A percentile compares a stretch with the other conserved stretches of the same genome.
Conservation (phyloP, 768 basidiomycete species). For the Leccinum aurantiacum region DNA sequence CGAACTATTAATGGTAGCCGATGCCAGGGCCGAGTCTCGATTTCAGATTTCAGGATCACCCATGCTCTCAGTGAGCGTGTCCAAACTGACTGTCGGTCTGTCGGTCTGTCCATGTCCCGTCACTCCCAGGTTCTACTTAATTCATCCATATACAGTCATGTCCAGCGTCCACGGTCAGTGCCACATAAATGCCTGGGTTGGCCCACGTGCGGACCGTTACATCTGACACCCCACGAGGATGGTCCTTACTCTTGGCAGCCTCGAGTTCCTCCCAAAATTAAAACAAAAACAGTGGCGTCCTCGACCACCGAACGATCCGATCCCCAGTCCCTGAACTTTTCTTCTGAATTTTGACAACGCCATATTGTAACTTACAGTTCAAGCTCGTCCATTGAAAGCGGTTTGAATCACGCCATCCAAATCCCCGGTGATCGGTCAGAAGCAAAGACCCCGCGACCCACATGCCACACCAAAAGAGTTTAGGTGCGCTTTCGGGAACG, state of each 20-base stretch:
- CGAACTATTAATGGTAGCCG: neutral
- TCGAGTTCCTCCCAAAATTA: neutral
- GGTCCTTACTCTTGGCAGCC: neutral
- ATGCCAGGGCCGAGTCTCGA: neutral
- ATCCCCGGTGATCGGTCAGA: neutral
- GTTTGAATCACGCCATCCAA: neutral
- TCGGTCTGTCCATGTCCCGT: neutral
- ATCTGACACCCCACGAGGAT: conserved; percentile 19
- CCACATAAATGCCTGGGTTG: neutral
- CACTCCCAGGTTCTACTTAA: neutral
- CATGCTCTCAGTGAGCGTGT: neutral
- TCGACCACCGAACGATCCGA: neutral
- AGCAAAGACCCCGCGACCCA: neutral
- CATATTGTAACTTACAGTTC: neutral
- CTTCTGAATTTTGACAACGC: neutral
- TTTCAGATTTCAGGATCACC: neutral
- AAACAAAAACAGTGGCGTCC: neutral
- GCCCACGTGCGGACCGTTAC: neutral
- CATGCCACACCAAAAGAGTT: neutral
- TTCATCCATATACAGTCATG: neutral
- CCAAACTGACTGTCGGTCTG: neutral
- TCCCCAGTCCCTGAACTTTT: conserved; percentile 8
- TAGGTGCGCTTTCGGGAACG: neutral
- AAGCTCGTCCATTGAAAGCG: neutral
- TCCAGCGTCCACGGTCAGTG: neutral